Evolutionary conservation across 2,329 filamentous ascomycete species (phyloP), one percentile per base, ranked within the genome.

Genomic region (Allantophomopsis cytisporea): DNA sequence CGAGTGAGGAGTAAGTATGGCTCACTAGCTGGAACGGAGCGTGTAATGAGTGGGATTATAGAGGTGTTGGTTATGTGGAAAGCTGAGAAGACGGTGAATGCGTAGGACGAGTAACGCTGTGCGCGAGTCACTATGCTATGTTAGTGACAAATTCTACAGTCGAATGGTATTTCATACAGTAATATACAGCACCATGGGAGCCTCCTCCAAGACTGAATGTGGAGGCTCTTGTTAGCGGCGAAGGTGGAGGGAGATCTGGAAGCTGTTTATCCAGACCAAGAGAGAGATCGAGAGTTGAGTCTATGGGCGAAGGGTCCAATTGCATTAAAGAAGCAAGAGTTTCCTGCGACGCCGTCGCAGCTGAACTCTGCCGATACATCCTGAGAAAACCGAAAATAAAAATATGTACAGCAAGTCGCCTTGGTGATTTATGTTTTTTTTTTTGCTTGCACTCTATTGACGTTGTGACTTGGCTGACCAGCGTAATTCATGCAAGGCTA

Each of bases 61-160:
- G 84, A 84, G 28, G 85, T 89, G 51, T 88, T 94, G 52, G 78
- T 69, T 45, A 91, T 66, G 62, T 94, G 87, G 41, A 91, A 68
- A 21, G 75, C 68, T 28, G 80, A 71, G 63, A 89, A 94, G 47
- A 84, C 63, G 45, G 75, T 76, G 54, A 85, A 88, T 47, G 83
- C 76, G 63, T 94, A 93, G 48, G 83, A 86, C 1, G 86, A 91
- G 66, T 94, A 94, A 57, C 77, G 81, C 59, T 96, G 91, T 30
- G 91, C 68, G 36, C 83, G 75, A 5, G 71, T 71, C 39, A 93
- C 81, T 85, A 46, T 7, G 14, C 37, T 36, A 38, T 10, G 4
- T 28, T 8, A 28, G 23, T 28, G 7, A 28, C 4, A 28, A 36
- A 16, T 14, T 31, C 14, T 44, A 32, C 31, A 11, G 13, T 15